Evolutionary conservation across 225 moss, liverwort and hornwort genomes (phyloP).

Genomic region (Lunularia cruciata): DNA sequence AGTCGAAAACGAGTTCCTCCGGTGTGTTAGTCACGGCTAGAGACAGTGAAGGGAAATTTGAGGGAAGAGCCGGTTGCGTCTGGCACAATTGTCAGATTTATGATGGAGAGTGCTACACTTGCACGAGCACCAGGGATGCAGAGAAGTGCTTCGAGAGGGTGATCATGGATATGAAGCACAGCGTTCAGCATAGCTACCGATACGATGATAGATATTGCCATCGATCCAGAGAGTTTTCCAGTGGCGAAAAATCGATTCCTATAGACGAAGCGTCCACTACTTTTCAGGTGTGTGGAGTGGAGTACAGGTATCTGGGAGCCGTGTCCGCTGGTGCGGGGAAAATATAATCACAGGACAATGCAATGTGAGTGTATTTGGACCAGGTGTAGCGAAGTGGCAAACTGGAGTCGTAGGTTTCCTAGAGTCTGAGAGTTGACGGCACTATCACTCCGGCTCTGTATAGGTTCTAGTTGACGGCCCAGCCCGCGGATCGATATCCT

Average conservation of each 20-base stretch:
- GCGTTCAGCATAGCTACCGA: slow-evolving; percentile 24
- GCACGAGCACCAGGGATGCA: slow-evolving; percentile 37
- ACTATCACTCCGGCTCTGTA: background rate
- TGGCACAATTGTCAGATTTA: slow-evolving; percentile 52
- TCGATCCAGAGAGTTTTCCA: slow-evolving; percentile 29
- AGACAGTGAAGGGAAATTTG: slow-evolving; percentile 34
- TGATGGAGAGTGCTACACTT: slow-evolving; percentile 47
- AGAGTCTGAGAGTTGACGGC: background rate
- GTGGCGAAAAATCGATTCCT: slow-evolving; percentile 36
- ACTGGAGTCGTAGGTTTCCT: background rate
- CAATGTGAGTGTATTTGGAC: too few relatives aligned
- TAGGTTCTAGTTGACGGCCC: background rate
- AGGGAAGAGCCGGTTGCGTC: slow-evolving; percentile 42
- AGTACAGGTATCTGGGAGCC: slow-evolving; percentile 35
- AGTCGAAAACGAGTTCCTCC: slow-evolving; percentile 20
- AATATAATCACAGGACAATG: background rate
- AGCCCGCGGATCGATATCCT: background rate
- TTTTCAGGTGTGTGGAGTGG: slow-evolving; percentile 46
- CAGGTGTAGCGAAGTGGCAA: background rate
- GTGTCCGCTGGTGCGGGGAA: background rate
- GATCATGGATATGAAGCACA: slow-evolving; percentile 32
- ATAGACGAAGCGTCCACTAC: slow-evolving; percentile 39
- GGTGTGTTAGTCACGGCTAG: slow-evolving; percentile 28
- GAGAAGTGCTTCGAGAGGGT: slow-evolving; percentile 33
- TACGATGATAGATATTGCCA: slow-evolving; percentile 28